phyloP scores from a whole-genome alignment of 1,284 basidiomycete species.

The Sanghuangporus weigelae region DNA sequence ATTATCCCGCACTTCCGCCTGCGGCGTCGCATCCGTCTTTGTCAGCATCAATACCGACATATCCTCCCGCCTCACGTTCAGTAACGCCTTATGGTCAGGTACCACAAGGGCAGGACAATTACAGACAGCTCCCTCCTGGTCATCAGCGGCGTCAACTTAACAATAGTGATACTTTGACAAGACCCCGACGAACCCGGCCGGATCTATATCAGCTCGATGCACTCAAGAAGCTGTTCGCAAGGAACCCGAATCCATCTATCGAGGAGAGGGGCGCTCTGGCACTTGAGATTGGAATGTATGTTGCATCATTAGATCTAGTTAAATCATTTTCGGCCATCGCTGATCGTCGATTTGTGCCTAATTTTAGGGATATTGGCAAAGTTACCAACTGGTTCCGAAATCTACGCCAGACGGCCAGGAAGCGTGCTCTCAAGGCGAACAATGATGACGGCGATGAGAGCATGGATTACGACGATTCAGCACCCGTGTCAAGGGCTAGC shows the following conservation, averaged over 20 bases:
- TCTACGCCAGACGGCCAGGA: conserved; percentile 66
- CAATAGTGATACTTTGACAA: conserved; percentile 20
- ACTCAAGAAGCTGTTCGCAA: conserved; percentile 59
- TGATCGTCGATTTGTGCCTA: not conserved
- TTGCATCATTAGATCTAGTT: conserved; percentile 16
- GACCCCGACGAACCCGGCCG: conserved; percentile 64
- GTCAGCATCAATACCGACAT: conserved; percentile 3
- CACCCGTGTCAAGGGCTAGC: conserved; percentile 14
- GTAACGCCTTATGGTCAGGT: conserved; percentile 24
- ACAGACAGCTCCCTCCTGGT: conserved; percentile 17
- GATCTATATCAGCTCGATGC: conserved; percentile 72
- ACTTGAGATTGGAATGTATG: conserved; percentile 67
- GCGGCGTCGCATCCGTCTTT: conserved; percentile 24
- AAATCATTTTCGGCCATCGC: not conserved
- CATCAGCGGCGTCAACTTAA: conserved; percentile 21
- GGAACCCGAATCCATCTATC: conserved; percentile 70
- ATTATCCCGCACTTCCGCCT: conserved; percentile 31
- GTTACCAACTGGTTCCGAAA: conserved; percentile 87
- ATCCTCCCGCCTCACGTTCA: not conserved
- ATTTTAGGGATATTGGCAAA: conserved; percentile 65
- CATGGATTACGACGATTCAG: conserved; percentile 19
- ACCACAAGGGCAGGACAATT: conserved; percentile 19
- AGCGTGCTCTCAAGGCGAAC: conserved; percentile 33
- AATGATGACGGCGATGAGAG: conserved; percentile 26
- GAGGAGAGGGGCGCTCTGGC: conserved; percentile 70